These are phyloP conservation scores for Solanum hybrid DNA, from an alignment of 305 asterid genomes.

Conservation along the genomic window DNA sequence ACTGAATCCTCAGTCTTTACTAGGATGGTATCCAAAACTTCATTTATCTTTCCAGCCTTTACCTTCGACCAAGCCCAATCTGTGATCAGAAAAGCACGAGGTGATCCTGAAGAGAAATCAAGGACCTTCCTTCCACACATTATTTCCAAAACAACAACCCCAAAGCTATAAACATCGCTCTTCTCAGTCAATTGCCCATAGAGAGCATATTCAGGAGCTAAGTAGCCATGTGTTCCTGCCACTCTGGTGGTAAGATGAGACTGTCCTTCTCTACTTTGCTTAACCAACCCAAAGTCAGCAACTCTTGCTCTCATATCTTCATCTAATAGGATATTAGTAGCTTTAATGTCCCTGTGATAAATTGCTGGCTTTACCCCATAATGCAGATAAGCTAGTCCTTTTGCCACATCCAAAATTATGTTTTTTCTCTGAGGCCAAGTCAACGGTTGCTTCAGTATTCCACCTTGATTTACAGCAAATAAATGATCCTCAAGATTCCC, in stretches of 20 bases:
- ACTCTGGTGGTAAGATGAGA: slow-evolving; percentile 89
- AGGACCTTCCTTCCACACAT: slow-evolving; percentile 89
- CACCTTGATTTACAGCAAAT: slow-evolving; percentile 19
- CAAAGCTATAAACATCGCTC: slow-evolving; percentile 88
- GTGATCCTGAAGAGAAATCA: slow-evolving; percentile 46
- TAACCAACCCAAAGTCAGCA: slow-evolving; percentile 84
- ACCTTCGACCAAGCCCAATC: slow-evolving; percentile 92
- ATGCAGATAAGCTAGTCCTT: slow-evolving; percentile 61
- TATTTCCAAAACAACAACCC: slow-evolving; percentile 76
- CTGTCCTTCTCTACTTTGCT: slow-evolving; percentile 58
- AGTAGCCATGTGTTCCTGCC: slow-evolving; percentile 86
- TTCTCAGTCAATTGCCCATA: slow-evolving; percentile 82
- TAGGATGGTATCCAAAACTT: slow-evolving; percentile 42
- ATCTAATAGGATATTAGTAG: slow-evolving; percentile 70
- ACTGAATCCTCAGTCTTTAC: slow-evolving; percentile 32
- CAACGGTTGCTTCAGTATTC: slow-evolving; percentile 20
- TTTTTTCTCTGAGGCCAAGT: slow-evolving; percentile 77
- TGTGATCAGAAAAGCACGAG: slow-evolving; percentile 43
- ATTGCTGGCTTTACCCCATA: slow-evolving; percentile 85
- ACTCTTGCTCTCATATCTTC: slow-evolving; percentile 78
- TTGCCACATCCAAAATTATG: slow-evolving; percentile 77
- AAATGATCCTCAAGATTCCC: slow-evolving; percentile 75
- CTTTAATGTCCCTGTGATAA: slow-evolving; percentile 76
- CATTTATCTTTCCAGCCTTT: slow-evolving; percentile 47
- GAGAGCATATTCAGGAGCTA: slow-evolving; percentile 93